Base-by-base conservation (phyloP, 1,139 yeast genomes). In the Candida sp. region DNA sequence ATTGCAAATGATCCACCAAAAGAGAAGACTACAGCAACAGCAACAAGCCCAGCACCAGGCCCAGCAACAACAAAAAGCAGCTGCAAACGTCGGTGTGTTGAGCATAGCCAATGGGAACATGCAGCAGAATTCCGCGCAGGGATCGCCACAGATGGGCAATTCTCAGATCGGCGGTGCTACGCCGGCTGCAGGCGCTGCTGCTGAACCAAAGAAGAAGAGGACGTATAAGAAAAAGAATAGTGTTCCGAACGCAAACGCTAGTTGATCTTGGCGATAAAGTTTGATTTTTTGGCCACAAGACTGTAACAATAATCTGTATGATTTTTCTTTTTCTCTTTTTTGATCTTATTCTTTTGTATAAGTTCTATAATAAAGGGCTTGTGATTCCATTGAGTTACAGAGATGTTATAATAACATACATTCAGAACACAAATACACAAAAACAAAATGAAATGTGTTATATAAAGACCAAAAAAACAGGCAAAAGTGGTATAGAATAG, bases 1-100 rank as follows among this genome's bases (percentile, higher is more conserved):
- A 49, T 68, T 73, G 40, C 81, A 77, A 56, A 50, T 74, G 41
- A 63, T 73, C 42, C 79, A 75, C 49, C 79, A 59, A 32, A 57
- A 57, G 43, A 60, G 57, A 44, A 60, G 58, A 39, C 54, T 49
- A 41, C 59, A 54, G 38, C 56, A 56, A 47, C 53, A 55, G 46
- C 55, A 48, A 37, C 54, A 47, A 31, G 55, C 41, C 23, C 59
- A 52, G 35, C 45, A 49, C 37, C 57, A 49, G 34, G 61, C 53
- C 33, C 57, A 47, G 34, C 58, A 44, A 49, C 59, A 37, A 39
- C 50, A 42, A 34, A 26, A 39, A 23, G 28, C 27, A 4, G 7
- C 41, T 38, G 41, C n/a, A 4, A 40, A 28, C 17, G 5, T 38
- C 25, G 41, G 41, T 38, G 41, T 28, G 5, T 3, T 26, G 7